Evolutionary conservation across 2,329 filamentous ascomycete genomes (phyloP), one percentile per base, ranked within the genome.

Genomic region (Onygenales sp.): DNA sequence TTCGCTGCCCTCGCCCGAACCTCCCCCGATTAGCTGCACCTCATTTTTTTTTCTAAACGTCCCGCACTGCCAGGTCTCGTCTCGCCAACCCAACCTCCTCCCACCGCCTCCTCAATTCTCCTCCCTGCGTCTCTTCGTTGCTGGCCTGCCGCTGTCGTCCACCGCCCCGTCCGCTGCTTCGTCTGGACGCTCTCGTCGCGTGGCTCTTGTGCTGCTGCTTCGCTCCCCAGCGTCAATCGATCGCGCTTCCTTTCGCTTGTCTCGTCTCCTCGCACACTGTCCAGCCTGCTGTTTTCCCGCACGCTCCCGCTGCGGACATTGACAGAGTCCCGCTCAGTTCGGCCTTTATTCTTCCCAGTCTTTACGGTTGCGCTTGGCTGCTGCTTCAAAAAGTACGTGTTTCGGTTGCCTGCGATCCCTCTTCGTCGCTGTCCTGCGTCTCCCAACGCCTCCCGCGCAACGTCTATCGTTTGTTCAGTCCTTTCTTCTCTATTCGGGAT

Each of bases 1-100:
- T 46, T 33, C 33, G 39, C 52, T 46, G 40, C 49, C 49, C 46
- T 36, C 47, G 37, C 44, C 36, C 43, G 39, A 49, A 42, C 21
- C 40, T 51, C 36, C 43, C 39, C 39, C 31, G 14, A 27, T 39
- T n/a, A 40, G 14, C 36, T 42, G 48, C 37, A 14, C 48, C n/a
- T 21, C 13, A 17, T 14, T 17, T 13, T 33, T 32, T 50, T 32
- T 42, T 32, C 31, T 32, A 11, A 40, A 43, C 49, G 37, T 51
- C 31, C 40, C 40, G 32, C 49, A 34, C 49, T 36, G 6, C 17
- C 34, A 3, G 10, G 9, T 21, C 36, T 31, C 27, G 13, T 31
- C 7, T 13, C 40, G 11, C 27, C 31, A 43, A 36, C 21, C 11
- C 49, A 51, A 51, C 36, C 34, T 11, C 17, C 34, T 10, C 39